These are phyloP conservation scores for Rubia peregrina DNA, from an alignment of 305 asterid genomes.

Conservation along the genomic window DNA sequence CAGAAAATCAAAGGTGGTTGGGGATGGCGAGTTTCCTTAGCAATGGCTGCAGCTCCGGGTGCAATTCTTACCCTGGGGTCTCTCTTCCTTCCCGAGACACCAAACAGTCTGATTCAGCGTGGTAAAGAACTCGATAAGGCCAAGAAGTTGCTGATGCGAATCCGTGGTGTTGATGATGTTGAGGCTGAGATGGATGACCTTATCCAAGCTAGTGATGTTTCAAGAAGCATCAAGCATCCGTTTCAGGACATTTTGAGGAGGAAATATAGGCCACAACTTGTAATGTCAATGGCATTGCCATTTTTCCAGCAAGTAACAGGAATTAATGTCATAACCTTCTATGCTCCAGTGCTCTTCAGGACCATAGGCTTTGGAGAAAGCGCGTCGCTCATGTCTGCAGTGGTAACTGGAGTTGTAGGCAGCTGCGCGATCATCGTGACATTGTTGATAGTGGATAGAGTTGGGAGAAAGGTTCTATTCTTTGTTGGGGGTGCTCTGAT, in stretches of 20 bases:
- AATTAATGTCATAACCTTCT: constrained; percentile 30
- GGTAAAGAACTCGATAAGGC: constrained; percentile 19
- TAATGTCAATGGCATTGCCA: constrained; percentile 27
- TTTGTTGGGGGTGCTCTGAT: too few relatives aligned
- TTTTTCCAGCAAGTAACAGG: constrained; percentile 30
- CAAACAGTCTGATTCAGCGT: constrained; percentile 26
- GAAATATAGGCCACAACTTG: constrained; percentile 29
- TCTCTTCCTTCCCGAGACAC: constrained; percentile 32
- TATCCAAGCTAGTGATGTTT: constrained; percentile 22
- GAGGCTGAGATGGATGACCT: constrained; percentile 26
- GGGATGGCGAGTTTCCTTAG: constrained; percentile 35
- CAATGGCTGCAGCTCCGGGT: constrained; percentile 30
- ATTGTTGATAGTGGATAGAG: too few relatives aligned
- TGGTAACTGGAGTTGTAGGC: constrained; percentile 18
- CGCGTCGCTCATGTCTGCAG: constrained; percentile 26
- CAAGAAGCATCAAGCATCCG: constrained; percentile 21
- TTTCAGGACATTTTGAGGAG: constrained; percentile 20
- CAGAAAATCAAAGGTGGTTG: constrained; percentile 27
- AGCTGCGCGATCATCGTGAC: constrained; percentile 9
- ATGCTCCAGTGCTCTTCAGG: constrained; percentile 33
- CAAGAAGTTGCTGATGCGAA: constrained; percentile 13
- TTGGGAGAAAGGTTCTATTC: neutral
- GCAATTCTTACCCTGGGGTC: constrained; percentile 19
- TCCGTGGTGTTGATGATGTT: constrained; percentile 30
- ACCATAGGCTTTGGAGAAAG: constrained; percentile 27